A percentile compares a stretch with the other conserved stretches of the same genome.
phyloP scores from a whole-genome alignment of 192 early-diverging fungal genomes.

The Coemansia sp. region DNA sequence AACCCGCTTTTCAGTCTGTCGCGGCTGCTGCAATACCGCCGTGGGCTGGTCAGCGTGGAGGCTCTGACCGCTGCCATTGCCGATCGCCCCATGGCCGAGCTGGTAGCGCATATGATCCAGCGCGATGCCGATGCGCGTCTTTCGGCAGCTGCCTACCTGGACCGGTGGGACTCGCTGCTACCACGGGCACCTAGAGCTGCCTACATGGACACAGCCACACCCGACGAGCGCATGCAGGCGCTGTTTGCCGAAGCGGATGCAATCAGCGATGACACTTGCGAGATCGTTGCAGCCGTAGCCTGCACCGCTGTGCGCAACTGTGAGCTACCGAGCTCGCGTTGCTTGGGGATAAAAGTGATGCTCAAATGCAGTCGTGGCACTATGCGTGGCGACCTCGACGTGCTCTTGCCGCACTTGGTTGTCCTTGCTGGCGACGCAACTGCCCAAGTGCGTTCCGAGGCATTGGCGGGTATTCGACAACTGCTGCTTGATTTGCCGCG shows the following conservation, averaged over 20 bases:
- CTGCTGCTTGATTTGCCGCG: conserved; percentile 66
- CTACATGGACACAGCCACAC: conserved; percentile 32
- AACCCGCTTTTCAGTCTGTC: conserved; percentile 87
- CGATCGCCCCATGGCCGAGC: conserved; percentile 66
- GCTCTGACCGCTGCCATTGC: conserved; percentile 77
- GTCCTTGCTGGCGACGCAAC: conserved; percentile 30
- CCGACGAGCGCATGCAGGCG: conserved; percentile 37
- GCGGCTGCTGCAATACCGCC: conserved; percentile 85
- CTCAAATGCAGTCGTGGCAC: conserved; percentile 29
- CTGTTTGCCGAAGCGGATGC: conserved; percentile 21
- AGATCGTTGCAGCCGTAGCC: conserved; percentile 33
- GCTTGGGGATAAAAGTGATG: conserved; percentile 41
- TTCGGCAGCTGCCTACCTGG: conserved; percentile 73
- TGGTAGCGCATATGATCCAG: conserved; percentile 88
- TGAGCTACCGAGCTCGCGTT: conserved; percentile 25
- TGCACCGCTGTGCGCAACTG: conserved; percentile 48
- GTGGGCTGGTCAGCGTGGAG: conserved; percentile 61
- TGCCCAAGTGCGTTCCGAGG: conserved; percentile 39
- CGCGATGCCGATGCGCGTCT: conserved; percentile 70
- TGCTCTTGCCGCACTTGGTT: conserved; percentile 40
- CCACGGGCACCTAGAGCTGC: conserved; percentile 35
- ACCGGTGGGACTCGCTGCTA: conserved; percentile 59
- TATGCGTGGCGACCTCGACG: conserved; percentile 35
- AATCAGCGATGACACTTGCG: conserved; percentile 26
- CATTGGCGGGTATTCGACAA: conserved; percentile 26